Evolutionary conservation across 257 asterid species (phyloP), one percentile per base, ranked within the genome.

Genomic region (Salvia splendens): DNA sequence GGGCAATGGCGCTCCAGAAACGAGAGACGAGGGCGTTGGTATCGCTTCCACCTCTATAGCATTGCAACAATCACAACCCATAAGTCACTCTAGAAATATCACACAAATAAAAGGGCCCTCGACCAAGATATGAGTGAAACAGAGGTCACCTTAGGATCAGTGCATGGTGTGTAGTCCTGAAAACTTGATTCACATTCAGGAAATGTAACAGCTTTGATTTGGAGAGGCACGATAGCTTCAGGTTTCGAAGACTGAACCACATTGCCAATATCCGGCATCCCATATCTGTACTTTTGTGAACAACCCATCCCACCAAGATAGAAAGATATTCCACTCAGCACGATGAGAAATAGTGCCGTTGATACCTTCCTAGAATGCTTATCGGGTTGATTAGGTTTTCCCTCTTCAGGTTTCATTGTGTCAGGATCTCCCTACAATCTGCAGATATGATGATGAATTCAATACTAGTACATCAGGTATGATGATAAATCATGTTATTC

Each of bases 1-100:
- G 98, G 98, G 79, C 98, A 92, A 77, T 92, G 97, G 24, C 97
- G 86, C 77, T 92, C 98, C 55, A 88, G 60, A 57, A 87, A 89
- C 30, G 88, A 65, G 51, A 91, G 85, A 3, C 96, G 81, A 68
- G 81, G 89, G 68, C 73, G 46, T 52, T 80, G 72, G 42, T 74
- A 91, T 82, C 79, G 85, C 79, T 63, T 88, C 97, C 97, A 91
- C 80, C 96, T 83, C 97, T 91, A 81, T 64, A 64, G 10, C 49
- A 78, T 38, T 58, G 50, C 45, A 65, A 14, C 14, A 35, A 46
- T 54, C 16, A 45, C 40, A 52, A 75, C 38, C n/a, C 35, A 6
- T 45, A 46, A 47, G 40, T 35, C 30, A 41, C 35, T 15, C 1
- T 9, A 35, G 4, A 16, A 61, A 17, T 49, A 36, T 6, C 67